phyloP scores from a whole-genome alignment of 164 flowering plant species.

The Sextonia rubra region DNA sequence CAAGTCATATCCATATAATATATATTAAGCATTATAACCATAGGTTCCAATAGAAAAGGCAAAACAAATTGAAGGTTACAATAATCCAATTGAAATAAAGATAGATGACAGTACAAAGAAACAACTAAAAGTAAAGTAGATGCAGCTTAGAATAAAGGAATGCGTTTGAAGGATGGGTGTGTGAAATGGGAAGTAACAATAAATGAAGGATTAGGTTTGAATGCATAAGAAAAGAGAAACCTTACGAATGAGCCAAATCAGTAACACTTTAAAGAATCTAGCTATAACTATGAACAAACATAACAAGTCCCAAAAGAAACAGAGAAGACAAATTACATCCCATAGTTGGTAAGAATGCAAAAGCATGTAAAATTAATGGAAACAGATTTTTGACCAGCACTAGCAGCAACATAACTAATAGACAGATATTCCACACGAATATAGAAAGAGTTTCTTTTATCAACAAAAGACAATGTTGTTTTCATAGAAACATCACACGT shows the following conservation, averaged over 20 bases:
- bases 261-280: background rate
- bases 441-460: too few species aligned
- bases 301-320: background rate
- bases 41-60: background rate
- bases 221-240: background rate
- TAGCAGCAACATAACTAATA: background rate
- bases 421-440: too few species aligned
- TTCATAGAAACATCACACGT: too few species aligned
- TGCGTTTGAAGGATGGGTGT: too few species aligned
- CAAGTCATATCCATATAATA: background rate
- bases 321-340: background rate
- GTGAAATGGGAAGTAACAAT: too few species aligned
- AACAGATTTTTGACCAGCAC: background rate
- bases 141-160: background rate
- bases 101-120: background rate
- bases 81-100: background rate
- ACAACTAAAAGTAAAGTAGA: background rate
- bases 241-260: background rate
- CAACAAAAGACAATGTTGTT: too few species aligned
- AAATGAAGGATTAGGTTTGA: too few species aligned
- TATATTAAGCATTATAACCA: background rate
- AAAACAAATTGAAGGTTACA: background rate
- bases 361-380: background rate
- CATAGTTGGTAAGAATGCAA: background rate
- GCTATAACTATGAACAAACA: background rate